A percentile compares a stretch with the other conserved stretches of the same genome.
Conservation (phyloP, 2,329 filamentous ascomycete genomes). For the Aspergillus sp. region DNA sequence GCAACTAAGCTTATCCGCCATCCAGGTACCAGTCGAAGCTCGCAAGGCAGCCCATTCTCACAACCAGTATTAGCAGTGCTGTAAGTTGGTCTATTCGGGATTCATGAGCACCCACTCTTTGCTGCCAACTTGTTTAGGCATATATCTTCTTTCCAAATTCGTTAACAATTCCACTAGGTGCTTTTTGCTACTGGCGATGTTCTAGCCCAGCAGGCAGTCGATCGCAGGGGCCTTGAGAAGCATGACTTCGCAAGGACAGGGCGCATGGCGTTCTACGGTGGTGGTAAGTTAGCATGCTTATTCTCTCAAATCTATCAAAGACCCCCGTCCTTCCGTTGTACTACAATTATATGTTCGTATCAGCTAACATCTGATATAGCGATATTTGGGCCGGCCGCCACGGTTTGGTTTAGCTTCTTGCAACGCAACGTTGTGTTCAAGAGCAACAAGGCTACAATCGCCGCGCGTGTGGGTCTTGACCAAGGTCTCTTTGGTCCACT, state of each 20-base stretch:
- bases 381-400: conserved; percentile 84
- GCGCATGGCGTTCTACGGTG: conserved; percentile 51
- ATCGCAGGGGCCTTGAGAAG: conserved; percentile 72
- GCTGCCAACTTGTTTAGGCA: too few species aligned
- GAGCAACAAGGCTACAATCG: conserved; percentile 66
- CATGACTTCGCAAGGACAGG: conserved; percentile 63
- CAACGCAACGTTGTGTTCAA: conserved; percentile 67
- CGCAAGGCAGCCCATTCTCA: conserved; percentile 78
- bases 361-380: conserved; percentile 35
- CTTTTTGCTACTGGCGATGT: conserved; percentile 91
- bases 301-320: not conserved
- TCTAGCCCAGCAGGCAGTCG: conserved; percentile 86
- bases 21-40: conserved; percentile 81
- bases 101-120: not conserved
- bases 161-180: conserved; percentile 48
- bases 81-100: conserved; percentile 38
- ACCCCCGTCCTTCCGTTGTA: not conserved
- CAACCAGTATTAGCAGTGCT: conserved; percentile 85
- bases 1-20: conserved; percentile 19
- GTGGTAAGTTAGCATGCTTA: conserved; percentile 36
- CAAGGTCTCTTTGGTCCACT: conserved; percentile 81
- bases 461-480: conserved; percentile 76
- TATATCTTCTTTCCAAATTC: not conserved
- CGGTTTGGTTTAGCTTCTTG: conserved; percentile 82
- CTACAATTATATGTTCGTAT: not conserved